phyloP scores from a whole-genome alignment of 768 basidiomycete species.

The Boletus rubescentipes region DNA sequence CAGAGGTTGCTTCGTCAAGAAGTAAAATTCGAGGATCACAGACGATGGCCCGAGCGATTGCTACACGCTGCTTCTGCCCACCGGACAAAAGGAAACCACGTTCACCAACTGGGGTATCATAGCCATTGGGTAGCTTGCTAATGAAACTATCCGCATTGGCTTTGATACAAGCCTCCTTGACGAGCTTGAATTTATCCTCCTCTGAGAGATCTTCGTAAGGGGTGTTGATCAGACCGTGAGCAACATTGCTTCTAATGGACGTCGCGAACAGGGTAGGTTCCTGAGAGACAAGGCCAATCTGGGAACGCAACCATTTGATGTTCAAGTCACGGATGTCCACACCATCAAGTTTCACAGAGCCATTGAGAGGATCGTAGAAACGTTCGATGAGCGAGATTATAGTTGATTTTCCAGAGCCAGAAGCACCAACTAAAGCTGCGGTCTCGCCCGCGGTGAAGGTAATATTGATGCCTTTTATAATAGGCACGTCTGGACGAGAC shows the following conservation, averaged over 20 bases:
- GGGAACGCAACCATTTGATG: constrained; percentile 80
- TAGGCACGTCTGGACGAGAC: constrained; percentile 72
- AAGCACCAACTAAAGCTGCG: constrained; percentile 74
- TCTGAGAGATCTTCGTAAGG: constrained; percentile 61
- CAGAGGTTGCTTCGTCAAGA: constrained; percentile 88
- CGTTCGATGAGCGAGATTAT: constrained; percentile 77
- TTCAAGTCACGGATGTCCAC: constrained; percentile 72
- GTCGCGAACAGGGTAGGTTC: constrained; percentile 87
- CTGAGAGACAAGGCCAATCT: constrained; percentile 87
- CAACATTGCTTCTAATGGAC: constrained; percentile 79
- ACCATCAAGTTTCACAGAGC: constrained; percentile 70
- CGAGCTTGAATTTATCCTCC: constrained; percentile 70
- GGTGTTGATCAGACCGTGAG: constrained; percentile 81
- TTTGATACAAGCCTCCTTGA: constrained; percentile 85
- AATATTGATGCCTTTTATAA: constrained; percentile 68
- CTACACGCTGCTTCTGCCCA: no score
- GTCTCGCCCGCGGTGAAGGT: constrained; percentile 77
- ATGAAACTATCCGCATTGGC: no score
- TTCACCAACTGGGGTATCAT: no score
- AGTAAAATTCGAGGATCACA: constrained; percentile 81
- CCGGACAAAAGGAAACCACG: no score
- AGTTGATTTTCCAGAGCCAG: constrained; percentile 77
- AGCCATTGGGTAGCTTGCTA: constrained; percentile 67
- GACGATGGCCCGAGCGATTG: no score
- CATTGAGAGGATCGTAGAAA: no score